Evolutionary conservation across 1,139 yeast species (phyloP).

Genomic region (Scheffersomyces segobiensis): DNA sequence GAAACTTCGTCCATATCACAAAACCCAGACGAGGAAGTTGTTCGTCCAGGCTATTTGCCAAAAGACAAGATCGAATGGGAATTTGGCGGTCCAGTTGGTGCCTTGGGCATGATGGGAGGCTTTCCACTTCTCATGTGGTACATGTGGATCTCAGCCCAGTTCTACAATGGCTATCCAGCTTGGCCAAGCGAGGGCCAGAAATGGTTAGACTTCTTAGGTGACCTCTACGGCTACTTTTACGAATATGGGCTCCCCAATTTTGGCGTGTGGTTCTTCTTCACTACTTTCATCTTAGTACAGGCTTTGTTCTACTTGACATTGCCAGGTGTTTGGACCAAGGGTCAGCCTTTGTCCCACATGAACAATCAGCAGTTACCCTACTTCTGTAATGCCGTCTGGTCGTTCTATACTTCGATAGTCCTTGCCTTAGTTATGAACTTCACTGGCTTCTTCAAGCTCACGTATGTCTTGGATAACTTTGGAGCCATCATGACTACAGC

Average conservation of each 20-base stretch:
- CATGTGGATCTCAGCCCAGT: constrained; percentile 90
- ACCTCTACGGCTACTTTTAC: constrained; percentile 46
- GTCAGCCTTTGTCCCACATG: constrained; percentile 85
- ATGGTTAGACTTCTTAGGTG: constrained; percentile 52
- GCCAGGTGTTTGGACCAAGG: constrained; percentile 95
- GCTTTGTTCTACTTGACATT: constrained; percentile 75
- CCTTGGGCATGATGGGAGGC: constrained; percentile 86
- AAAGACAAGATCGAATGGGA: constrained; percentile 64
- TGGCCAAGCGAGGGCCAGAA: constrained; percentile 64
- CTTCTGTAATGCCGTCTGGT: constrained; percentile 87
- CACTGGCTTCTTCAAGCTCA: constrained; percentile 70
- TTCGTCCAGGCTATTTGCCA: constrained; percentile 31
- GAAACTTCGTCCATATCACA: not conserved
- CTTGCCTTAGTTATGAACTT: constrained; percentile 64
- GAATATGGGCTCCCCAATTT: constrained; percentile 69
- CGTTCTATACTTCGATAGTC: constrained; percentile 70
- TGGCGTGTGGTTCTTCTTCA: constrained; percentile 68
- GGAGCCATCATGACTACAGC: constrained; percentile 95
- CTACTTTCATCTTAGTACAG: constrained; percentile 71
- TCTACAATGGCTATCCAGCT: constrained; percentile 73
- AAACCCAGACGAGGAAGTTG: constrained; percentile 2
- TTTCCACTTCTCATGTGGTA: constrained; percentile 95
- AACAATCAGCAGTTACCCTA: constrained; percentile 81
- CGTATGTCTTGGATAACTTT: constrained; percentile 74
- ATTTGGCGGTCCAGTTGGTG: constrained; percentile 95